Evolutionary conservation across 2,329 filamentous ascomycete species (phyloP), one percentile per base, ranked within the genome.

Genomic region (Talaromyces funiculosus): DNA sequence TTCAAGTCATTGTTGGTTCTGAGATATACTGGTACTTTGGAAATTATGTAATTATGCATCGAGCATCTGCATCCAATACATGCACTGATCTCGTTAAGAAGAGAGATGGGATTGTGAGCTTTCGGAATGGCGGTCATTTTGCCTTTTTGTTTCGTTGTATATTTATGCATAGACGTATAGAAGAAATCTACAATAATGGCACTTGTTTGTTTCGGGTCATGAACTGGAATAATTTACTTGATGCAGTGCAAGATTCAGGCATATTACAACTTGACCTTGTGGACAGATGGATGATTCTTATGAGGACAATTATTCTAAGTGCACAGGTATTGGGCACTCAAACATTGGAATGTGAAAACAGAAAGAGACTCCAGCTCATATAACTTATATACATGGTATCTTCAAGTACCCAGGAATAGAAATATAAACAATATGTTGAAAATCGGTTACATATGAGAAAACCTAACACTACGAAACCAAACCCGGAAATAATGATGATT

Each of bases 111-210:
- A 38, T 31, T 57, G 10, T 6, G 16, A 26, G 18, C 14, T 47
- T 57, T 37, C 18, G 40, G 20, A 10, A 47, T 57, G n/a, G 42
- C 54, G 45, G 22, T 18, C 37, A 40, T 53, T 31, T 9, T 33
- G 29, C n/a, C 5, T 53, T 59, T 53, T 33, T 40, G 43, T 29
- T 51, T 51, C 47, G n/a, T 24, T 31, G 35, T 49, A 58, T 12
- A 59, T 53, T 53, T 59, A 53, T 40, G 22, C 45, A 59, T 59
- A 59, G 57, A 59, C 55, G 18, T 51, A 58, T 59, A 59, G 57
- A 58, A 40, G 31, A 53, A 40, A 37, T 18, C 12, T 24, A 24
- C n/a, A 16, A 53, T 38, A 14, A 22, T 57, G 20, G 29, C 20
- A 20, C 29, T 47, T 24, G 33, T 16, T 29, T 56, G n/a, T n/a